Conservation (phyloP, 148 eudicot species). For the Amaranthus palmeri region DNA sequence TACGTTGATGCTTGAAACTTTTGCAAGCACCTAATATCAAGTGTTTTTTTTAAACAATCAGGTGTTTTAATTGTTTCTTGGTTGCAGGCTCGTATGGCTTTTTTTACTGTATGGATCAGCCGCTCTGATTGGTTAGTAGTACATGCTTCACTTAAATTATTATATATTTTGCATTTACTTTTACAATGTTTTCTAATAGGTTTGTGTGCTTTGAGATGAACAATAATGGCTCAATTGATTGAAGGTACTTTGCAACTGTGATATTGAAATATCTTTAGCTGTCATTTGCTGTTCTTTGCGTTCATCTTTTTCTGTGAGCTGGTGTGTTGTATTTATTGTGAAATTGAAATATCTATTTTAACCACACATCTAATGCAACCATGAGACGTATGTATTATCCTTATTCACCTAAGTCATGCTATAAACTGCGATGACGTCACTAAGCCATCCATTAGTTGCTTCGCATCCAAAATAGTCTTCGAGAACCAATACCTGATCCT, state of each 20-base stretch:
- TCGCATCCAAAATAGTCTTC: neutral
- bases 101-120: neutral
- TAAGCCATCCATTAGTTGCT: neutral
- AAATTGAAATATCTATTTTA: neutral
- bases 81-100: neutral
- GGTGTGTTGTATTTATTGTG: neutral
- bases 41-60: neutral
- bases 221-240: conserved; percentile 8
- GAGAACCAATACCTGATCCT: too few relatives aligned
- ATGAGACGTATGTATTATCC: neutral
- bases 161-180: neutral
- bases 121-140: neutral
- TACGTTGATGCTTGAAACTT: neutral
- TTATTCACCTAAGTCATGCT: neutral
- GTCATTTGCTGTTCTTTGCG: neutral
- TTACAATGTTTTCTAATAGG: conserved; percentile 11
- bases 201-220: neutral
- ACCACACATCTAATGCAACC: neutral
- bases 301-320: neutral
- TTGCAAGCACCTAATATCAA: neutral
- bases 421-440: neutral
- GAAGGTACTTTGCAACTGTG: conserved; percentile 1
- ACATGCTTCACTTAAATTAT: neutral
- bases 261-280: neutral
- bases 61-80: neutral